Percentiles rank a stretch among this genome's conserved stretches.
Conservation (phyloP, 139 green algal genomes). For the Micractinium sp. region DNA sequence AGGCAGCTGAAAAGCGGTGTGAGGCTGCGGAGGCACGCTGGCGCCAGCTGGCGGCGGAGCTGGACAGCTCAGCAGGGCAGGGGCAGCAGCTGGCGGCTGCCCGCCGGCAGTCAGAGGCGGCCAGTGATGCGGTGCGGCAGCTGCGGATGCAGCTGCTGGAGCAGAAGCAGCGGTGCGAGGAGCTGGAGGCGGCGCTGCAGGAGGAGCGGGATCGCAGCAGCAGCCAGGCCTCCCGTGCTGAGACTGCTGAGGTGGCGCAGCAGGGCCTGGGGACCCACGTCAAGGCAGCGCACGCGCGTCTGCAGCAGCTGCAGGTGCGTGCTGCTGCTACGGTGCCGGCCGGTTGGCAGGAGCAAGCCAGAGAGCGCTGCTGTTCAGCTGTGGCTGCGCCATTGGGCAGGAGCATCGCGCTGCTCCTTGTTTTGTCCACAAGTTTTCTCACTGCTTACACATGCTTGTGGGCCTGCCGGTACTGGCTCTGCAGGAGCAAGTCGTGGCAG, state of each 20-base stretch:
- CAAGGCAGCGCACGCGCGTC: slow-evolving; percentile 2
- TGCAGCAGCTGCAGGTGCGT: slow-evolving; percentile 16
- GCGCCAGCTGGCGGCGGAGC: slow-evolving; percentile 13
- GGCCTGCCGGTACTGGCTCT: not conserved
- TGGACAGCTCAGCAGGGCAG: not conserved
- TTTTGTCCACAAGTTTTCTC: no score
- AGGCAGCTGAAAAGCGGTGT: not conserved
- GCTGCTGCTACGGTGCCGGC: no score
- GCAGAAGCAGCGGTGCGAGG: slow-evolving; percentile 1
- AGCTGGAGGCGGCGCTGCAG: slow-evolving; percentile 26
- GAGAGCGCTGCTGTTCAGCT: not conserved
- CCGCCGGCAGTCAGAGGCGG: not conserved
- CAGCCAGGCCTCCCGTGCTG: not conserved
- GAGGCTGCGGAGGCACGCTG: not conserved
- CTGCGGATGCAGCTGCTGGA: slow-evolving; percentile 7
- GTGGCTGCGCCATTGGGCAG: not conserved
- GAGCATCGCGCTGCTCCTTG: not conserved
- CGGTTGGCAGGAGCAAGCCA: no score
- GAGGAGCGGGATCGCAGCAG: slow-evolving; percentile 10
- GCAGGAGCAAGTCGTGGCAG: slow-evolving; percentile 26
- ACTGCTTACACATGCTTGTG: not conserved
- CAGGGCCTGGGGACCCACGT: slow-evolving; percentile 19
- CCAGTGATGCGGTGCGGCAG: not conserved
- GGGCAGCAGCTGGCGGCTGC: not conserved
- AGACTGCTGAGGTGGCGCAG: slow-evolving; percentile 20